Base-by-base conservation (phyloP, 192 early-diverging fungal genomes). In the Coemansia aciculifera region DNA sequence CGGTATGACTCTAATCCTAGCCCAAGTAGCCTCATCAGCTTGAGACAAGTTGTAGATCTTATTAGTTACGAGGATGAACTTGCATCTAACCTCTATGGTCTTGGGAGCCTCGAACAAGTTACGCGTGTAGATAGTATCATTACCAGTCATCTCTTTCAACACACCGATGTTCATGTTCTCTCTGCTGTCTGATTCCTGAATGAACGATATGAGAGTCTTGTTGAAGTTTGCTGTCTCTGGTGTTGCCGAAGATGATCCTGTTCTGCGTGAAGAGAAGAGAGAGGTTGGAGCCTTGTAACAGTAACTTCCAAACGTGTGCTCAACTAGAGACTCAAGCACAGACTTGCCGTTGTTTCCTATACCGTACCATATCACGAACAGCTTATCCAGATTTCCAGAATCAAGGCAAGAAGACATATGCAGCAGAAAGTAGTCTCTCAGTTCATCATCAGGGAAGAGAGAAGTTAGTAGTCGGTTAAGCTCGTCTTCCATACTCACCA, bases 61-160 rank as follows among this genome's bases (percentile, higher is more conserved):
- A 19, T 70, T 70, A 19, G 68, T 70, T n/a, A 63, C 68, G 5
- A 70, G 68, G 29, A 70, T 48, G 29, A 70, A 70, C 68, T 70
- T 70, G 21, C 61, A 70, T 31, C 51, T 70, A 0, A 70, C 68
- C 3, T 52, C 61, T n/a, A 70, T 70, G 38, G 48, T 56, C 36
- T 42, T 63, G 4, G 68, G 61, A 10, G 44, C 29, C 24, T 63
- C 49, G 31, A 63, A 70, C 40, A 70, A 34, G 21, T 38, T 46
- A 2, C 68, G 19, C 24, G 52, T 57, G 60, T 70, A 70, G 40
- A 70, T 70, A 63, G 68, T 70, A 36, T 70, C 68, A 32, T 70
- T 70, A 17, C 68, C 68, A 32, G 68, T 70, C 5, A 70, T 5
- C 27, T 70, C 68, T 31, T 70, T 70, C 7, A 70, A 29, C 15